These are phyloP conservation scores for Sporobolomyces phaffii DNA, from an alignment of 768 basidiomycete species.

Conservation along the genomic window DNA sequence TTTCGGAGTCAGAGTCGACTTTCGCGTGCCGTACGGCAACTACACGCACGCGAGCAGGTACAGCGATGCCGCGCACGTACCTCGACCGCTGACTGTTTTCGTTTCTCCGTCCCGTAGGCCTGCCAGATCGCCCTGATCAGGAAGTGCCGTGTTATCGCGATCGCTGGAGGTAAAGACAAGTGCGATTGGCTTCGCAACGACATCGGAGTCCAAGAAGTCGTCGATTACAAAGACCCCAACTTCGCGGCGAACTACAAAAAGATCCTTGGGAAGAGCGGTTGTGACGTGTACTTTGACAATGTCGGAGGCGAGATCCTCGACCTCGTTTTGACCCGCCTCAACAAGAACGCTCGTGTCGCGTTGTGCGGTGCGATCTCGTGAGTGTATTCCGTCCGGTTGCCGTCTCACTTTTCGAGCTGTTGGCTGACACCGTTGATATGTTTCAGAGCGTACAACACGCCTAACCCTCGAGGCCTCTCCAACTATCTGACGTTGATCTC, in stretches of 20 bases:
- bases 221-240: constrained; percentile 74
- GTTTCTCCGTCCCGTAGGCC: constrained; percentile 28
- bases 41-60: no score
- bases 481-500: constrained; percentile 56
- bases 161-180: constrained; percentile 79
- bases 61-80: no score
- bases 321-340: constrained; percentile 65
- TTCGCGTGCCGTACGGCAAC: no score
- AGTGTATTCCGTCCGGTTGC: constrained; percentile 56
- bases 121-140: constrained; percentile 76
- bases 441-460: constrained; percentile 50
- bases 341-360: constrained; percentile 68
- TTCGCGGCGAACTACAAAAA: constrained; percentile 13
- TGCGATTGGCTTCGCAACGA: constrained; percentile 78
- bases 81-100: background rate
- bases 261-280: constrained; percentile 67
- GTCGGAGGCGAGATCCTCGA: constrained; percentile 70
- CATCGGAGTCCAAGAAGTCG: constrained; percentile 69
- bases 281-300: constrained; percentile 55
- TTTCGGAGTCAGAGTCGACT: no score
- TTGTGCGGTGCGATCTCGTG: constrained; percentile 81
- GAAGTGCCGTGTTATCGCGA: constrained; percentile 72
- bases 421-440: background rate
- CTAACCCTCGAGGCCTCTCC: constrained; percentile 59
- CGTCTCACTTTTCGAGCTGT: no score